phyloP scores from a whole-genome alignment of 345 rosid genomes.

The Toxicodendron radicans region DNA sequence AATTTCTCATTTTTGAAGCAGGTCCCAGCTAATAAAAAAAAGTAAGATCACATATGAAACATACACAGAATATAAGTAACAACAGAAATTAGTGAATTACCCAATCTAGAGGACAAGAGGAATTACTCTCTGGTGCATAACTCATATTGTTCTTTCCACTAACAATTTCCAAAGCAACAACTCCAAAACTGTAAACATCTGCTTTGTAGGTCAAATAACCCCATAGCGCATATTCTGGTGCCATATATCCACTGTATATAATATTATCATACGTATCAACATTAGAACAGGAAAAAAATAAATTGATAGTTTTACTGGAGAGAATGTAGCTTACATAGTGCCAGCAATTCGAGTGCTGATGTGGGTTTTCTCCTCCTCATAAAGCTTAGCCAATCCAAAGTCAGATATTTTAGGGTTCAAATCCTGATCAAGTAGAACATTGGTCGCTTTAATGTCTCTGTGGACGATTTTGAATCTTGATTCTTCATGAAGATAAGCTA shows the following conservation, averaged over 20 bases:
- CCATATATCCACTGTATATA: slow-evolving; percentile 55
- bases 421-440: slow-evolving; percentile 48
- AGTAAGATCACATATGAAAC: not conserved
- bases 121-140: slow-evolving; percentile 37
- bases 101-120: slow-evolving; percentile 58
- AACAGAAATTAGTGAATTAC: slow-evolving; percentile 27
- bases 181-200: slow-evolving; percentile 66
- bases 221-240: slow-evolving; percentile 71
- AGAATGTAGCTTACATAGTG: slow-evolving; percentile 40
- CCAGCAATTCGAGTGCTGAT: slow-evolving; percentile 68
- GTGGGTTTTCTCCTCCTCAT: slow-evolving; percentile 54
- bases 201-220: slow-evolving; percentile 60
- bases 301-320: not conserved
- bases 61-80: not conserved
- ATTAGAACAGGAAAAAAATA: not conserved
- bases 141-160: slow-evolving; percentile 50
- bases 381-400: slow-evolving; percentile 63
- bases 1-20: not conserved
- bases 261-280: not conserved
- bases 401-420: slow-evolving; percentile 63
- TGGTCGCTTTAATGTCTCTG: slow-evolving; percentile 66
- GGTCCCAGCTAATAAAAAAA: not conserved
- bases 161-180: slow-evolving; percentile 55
- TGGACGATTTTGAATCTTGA: slow-evolving; percentile 60
- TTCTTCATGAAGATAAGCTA: slow-evolving; percentile 61